Evolutionary conservation across 1,284 basidiomycete species (phyloP), one percentile per base, ranked within the genome.

Genomic region (Malassezia yamatoensis): DNA sequence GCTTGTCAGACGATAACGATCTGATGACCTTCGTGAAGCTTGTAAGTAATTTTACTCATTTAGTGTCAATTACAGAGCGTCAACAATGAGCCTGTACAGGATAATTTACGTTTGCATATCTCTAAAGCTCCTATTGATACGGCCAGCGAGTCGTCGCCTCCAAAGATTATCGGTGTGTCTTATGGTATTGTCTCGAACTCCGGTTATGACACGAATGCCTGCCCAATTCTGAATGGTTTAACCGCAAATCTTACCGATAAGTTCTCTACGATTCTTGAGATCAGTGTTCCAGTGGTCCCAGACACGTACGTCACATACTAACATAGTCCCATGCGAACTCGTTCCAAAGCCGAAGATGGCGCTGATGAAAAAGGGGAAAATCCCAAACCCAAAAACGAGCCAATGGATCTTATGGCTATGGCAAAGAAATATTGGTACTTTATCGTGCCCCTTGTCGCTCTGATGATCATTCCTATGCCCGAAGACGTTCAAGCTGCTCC

Each of bases 381-480:
- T 55, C 29, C 49, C 59, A 16, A 59, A 62, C n/a, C 51, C 51
- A 8, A 54, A 62, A 12, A 56, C 43, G 48, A 53, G 37, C 45
- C 58, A 55, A 0, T 47, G 20, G 55, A 59, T 2, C 59, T 61
- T 24, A 64, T 64, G 34, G 53, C 53, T 8, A 64, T 68, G 34
- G 21, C 68, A 13, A 63, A 63, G 16, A 66, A 66, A 36, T 70
- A 70, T 45, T 70, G 68, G 68, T 58, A 59, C 37, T 70, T 61
- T 43, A 24, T 62, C 5, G 56, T 68, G 39, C 66, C 66, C 0
- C 20, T 68, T 5, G 53, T 59, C 15, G 29, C 63, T 15, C 49
- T 68, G 33, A n/a, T 68, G 5, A 43, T 65, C 20, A 53, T 68
- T 40, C 65, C 66, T 0, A 54, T 54, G 3, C 54, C 51, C 2